Conservation (phyloP, 75 land plant species). For the Pseudotsuga menziesii region DNA sequence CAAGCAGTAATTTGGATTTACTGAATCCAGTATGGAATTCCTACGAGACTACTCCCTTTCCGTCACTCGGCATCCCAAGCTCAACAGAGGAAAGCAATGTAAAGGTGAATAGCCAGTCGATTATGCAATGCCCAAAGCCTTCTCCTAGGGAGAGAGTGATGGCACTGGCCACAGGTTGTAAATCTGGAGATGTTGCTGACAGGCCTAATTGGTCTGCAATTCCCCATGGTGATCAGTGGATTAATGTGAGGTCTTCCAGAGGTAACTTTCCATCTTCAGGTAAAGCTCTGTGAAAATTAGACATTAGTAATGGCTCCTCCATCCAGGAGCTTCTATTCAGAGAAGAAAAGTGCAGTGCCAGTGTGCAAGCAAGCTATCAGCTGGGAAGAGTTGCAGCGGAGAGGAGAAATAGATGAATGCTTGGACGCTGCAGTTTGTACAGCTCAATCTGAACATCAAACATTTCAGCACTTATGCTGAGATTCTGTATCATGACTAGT, state of each 20-base stretch:
- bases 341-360: too few species aligned
- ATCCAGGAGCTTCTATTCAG: too few species aligned
- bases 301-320: too few species aligned
- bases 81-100: not conserved
- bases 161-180: not conserved
- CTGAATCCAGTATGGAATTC: not conserved
- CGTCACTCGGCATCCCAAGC: not conserved
- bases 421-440: too few species aligned
- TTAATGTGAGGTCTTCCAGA: not conserved
- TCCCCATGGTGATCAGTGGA: not conserved
- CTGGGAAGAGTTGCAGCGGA: too few species aligned
- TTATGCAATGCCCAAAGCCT: not conserved
- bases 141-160: not conserved
- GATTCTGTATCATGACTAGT: too few species aligned
- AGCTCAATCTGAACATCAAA: too few species aligned
- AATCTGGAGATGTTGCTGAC: not conserved
- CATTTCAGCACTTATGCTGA: too few species aligned
- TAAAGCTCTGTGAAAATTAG: not conserved
- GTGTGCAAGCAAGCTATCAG: too few species aligned
- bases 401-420: too few species aligned
- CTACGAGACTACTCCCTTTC: too few species aligned
- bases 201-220: not conserved
- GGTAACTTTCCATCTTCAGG: not conserved
- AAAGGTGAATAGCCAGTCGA: not conserved
- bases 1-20: not conserved